Base-by-base conservation (phyloP, 345 rosid genomes). In the Heritiera littoralis region DNA sequence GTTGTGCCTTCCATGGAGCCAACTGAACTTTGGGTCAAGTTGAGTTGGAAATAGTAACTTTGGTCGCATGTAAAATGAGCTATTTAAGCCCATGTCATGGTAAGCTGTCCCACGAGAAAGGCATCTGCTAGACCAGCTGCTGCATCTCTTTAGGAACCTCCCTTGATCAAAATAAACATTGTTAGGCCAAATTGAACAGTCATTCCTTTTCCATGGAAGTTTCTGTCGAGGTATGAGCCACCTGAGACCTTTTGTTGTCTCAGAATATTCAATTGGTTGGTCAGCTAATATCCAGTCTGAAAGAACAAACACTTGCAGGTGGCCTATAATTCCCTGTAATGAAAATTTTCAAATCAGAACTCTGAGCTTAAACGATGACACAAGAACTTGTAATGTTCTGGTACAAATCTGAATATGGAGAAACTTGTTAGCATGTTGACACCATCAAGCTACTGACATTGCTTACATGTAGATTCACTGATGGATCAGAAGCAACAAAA, bases 151-250 rank as follows among this genome's bases (percentile, higher is more conserved):
- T 41, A 30, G 55, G 30, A 61, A 41, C 7, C 51, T 66, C 65
- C 78, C 75, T 67, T 77, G 64, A 41, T 79, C 78, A 13, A 78
- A 55, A 81, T 82, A 51, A 75, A 84, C 48, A 66, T 80, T 83
- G 78, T 79, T 82, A 4, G 86, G 84, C 87, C 85, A 84, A 30
- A 77, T 61, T 66, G 83, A 85, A 71, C 64, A 13, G 48, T 66
- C n/a, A 66, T 83, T 73, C 80, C 74, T 83, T 80, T 86, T 86
- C 91, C 91, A 89, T 40, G 91, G 89, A 80, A 89, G 86, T 81
- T 84, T 86, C 74, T 81, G 87, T 46, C 86, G 87, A 40, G 91
- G 91, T 75, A 89, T 85, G 79, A 89, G 87, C 91, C 91, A 89
- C 82, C 85, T 84, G 14, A 89, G 83, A 54, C 91, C 91, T 80